phyloP scores from a whole-genome alignment of 2,329 filamentous ascomycete genomes.

The Colletotrichum sp. region DNA sequence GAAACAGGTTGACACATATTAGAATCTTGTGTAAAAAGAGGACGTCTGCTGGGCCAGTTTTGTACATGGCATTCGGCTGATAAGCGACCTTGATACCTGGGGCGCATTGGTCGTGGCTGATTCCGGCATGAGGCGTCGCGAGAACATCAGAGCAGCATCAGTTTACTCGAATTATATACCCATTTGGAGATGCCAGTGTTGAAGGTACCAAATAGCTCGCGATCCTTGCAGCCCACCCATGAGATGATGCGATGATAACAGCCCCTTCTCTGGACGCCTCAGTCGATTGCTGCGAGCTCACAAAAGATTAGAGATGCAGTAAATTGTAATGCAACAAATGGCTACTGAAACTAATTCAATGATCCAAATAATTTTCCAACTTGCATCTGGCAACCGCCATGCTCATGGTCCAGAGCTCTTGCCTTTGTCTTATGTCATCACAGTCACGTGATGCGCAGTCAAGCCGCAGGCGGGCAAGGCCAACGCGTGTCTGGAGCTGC shows the following conservation, averaged over 20 bases:
- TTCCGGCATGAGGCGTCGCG: not conserved
- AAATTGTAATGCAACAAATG: accelerated
- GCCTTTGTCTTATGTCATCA: not conserved
- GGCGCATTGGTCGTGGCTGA: not conserved
- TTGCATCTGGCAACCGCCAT: not conserved
- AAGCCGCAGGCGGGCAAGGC: slow-evolving; percentile 15
- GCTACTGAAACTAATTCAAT: not conserved
- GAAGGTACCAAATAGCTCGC: not conserved
- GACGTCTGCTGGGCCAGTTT: not conserved
- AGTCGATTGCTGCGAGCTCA: not conserved
- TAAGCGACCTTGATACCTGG: not conserved
- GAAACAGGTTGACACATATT: not conserved
- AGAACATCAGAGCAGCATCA: not conserved
- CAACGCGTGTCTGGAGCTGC: slow-evolving; percentile 51
- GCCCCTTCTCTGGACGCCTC: not conserved
- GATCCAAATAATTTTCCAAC: not conserved
- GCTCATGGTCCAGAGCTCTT: not conserved
- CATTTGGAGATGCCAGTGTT: not conserved
- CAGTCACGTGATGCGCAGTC: slow-evolving; percentile 27
- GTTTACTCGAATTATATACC: not conserved
- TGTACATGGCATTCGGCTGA: not conserved
- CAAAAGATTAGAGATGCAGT: not conserved
- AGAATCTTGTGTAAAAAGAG: not conserved
- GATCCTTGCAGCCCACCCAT: not conserved
- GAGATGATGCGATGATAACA: not conserved